Evolutionary conservation across 2,329 filamentous ascomycete genomes (phyloP), one percentile per base, ranked within the genome.

Genomic region (Chrysosporium keratinophilum): DNA sequence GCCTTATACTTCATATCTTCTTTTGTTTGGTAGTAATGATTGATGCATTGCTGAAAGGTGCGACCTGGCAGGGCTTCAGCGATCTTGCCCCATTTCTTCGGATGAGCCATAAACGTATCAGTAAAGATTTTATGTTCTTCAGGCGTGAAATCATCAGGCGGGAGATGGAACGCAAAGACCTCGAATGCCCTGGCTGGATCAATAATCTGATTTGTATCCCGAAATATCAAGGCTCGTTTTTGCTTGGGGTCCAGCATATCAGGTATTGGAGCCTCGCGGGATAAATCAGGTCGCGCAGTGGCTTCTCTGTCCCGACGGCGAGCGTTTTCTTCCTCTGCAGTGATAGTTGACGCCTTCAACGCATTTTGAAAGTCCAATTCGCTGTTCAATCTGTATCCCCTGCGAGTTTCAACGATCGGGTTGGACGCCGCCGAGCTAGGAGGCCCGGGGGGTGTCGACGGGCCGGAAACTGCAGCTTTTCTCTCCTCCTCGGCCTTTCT

Each of bases 51-150:
- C 58, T 73, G 68, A 63, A 72, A 76, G 37, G 69, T 67, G 19
- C 74, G 70, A 11, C 69, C 71, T 35, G 73, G 71, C 23, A 76
- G 59, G 20, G 67, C 64, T 49, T 74, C 71, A 2, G 74, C 74
- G 56, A 77, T 77, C 58, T 74, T 74, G 19, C 74, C 73, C 71
- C 74, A 77, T 64, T 72, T 74, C 65, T 77, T 77, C 2, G 74
- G 74, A 52, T 70, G 63, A 3, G 69, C 65, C 66, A 74, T 72
- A 58, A 76, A 77, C 14, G 73, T 71, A 52, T 74, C 67, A 0
- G 70, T 71, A 59, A 77, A 76, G 1, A 64, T 63, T 31, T 67
- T 64, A 53, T 76, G 73, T 60, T 77, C 74, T 45, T 73, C 68
- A 0, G 67, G 63, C 0, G 71, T 74, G 57, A 77, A 77, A 54